Evolutionary conservation across 1,284 basidiomycete genomes (phyloP).

Genomic region (Heterobasidion parviporum): DNA sequence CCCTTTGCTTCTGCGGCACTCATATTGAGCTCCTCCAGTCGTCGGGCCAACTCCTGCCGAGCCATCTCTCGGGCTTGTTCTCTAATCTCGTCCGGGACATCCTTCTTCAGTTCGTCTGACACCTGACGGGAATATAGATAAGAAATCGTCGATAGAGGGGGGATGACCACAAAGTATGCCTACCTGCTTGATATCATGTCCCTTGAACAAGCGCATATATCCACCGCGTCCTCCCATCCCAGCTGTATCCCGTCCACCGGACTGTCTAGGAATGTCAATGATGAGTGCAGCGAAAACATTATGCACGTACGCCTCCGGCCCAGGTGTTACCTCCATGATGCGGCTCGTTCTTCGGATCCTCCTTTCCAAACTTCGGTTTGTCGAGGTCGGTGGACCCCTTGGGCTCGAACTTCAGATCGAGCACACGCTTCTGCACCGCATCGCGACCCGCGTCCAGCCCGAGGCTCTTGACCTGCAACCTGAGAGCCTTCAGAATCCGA

Average conservation of each 20-base stretch:
- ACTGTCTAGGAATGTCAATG: conserved; percentile 24
- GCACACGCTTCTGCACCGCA: conserved; percentile 35
- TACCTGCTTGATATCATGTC: conserved; percentile 56
- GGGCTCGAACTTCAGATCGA: conserved; percentile 51
- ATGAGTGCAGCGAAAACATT: neutral
- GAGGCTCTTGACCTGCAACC: conserved; percentile 42
- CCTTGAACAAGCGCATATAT: conserved; percentile 58
- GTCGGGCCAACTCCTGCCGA: conserved; percentile 46
- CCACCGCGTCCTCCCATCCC: conserved; percentile 57
- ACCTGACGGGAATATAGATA: conserved; percentile 24
- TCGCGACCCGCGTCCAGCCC: conserved; percentile 50
- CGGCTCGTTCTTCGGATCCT: conserved; percentile 43
- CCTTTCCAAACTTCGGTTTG: conserved; percentile 51
- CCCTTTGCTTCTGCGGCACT: conserved; percentile 43
- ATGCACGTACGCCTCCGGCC: conserved; percentile 47
- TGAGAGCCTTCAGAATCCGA: conserved; percentile 14
- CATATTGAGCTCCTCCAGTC: conserved; percentile 58
- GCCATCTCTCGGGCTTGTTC: conserved; percentile 61
- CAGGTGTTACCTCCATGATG: conserved; percentile 54
- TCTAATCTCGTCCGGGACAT: conserved; percentile 51
- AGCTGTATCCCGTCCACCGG: conserved; percentile 59
- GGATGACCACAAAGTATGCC: neutral
- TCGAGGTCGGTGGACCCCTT: conserved; percentile 33
- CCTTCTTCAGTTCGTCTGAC: conserved; percentile 44
- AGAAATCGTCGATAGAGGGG: neutral